phyloP scores from a whole-genome alignment of 306 rosid genomes.

The Comarum palustre region DNA sequence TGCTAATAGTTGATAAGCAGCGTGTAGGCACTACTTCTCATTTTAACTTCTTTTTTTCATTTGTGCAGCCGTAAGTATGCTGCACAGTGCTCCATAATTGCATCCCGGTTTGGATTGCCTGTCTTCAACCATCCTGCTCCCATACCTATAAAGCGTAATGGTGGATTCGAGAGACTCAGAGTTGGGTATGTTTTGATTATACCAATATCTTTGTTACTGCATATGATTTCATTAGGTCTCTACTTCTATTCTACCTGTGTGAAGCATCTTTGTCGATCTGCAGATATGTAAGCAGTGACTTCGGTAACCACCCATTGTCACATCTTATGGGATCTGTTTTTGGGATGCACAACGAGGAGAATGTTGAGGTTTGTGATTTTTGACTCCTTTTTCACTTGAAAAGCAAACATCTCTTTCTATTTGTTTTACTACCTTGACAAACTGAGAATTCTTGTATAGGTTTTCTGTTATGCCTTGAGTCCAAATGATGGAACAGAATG shows the following conservation, averaged over 20 bases:
- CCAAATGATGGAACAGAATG: slow-evolving; percentile 90
- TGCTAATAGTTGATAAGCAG: background rate
- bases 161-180: slow-evolving; percentile 69
- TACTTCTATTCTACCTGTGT: background rate
- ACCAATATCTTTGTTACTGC: background rate
- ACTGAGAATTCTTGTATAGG: slow-evolving; percentile 40
- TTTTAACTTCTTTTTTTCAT: slow-evolving; percentile 4
- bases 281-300: slow-evolving; percentile 67
- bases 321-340: slow-evolving; percentile 97
- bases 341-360: slow-evolving; percentile 81
- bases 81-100: slow-evolving; percentile 82
- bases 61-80: slow-evolving; percentile 77
- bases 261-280: slow-evolving; percentile 8
- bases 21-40: background rate
- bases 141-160: slow-evolving; percentile 57
- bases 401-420: background rate
- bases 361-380: slow-evolving; percentile 66
- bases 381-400: background rate
- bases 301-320: slow-evolving; percentile 69
- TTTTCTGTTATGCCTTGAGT: slow-evolving; percentile 95
- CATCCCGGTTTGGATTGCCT: slow-evolving; percentile 82
- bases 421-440: background rate
- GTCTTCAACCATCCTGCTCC: slow-evolving; percentile 72
- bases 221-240: background rate
- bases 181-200: slow-evolving; percentile 60